A percentile compares a stretch with the other conserved stretches of the same genome.
These are phyloP conservation scores for Solanum pennellii DNA, from an alignment of 257 asterid species.

Conservation along the genomic window DNA sequence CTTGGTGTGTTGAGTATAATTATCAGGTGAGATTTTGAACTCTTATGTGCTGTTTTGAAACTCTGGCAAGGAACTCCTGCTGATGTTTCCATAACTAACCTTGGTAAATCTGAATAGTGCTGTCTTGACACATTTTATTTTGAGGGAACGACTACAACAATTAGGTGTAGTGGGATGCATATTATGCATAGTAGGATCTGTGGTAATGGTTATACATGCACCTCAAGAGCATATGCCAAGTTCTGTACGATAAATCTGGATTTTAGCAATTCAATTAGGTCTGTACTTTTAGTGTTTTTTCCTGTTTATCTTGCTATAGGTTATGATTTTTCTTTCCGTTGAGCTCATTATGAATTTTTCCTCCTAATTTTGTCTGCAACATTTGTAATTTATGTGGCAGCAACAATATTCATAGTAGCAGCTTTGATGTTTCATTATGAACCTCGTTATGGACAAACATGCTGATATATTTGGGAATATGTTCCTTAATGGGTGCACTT, in stretches of 20 bases:
- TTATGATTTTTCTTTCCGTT: not conserved
- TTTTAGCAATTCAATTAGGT: constrained; percentile 41
- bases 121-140: constrained; percentile 29
- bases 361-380: constrained; percentile 14
- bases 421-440: constrained; percentile 25
- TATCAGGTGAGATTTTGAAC: constrained; percentile 40
- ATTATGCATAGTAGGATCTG: constrained; percentile 34
- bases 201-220: constrained; percentile 35
- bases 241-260: constrained; percentile 36
- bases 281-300: not conserved
- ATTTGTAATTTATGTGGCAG: constrained; percentile 26
- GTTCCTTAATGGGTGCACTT: constrained; percentile 40
- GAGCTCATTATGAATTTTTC: not conserved
- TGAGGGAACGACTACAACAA: constrained; percentile 27
- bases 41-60: not conserved
- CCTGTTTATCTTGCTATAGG: not conserved
- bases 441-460: constrained; percentile 32
- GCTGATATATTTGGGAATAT: constrained; percentile 35
- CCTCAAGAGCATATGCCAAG: constrained; percentile 35
- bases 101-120: constrained; percentile 25
- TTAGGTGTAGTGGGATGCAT: constrained; percentile 33
- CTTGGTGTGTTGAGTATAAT: constrained; percentile 88
- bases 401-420: constrained; percentile 21
- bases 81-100: constrained; percentile 16
- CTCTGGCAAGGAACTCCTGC: not conserved